Evolutionary conservation across 2,329 filamentous ascomycete genomes (phyloP).

Genomic region (Huntiella bhutanensis): DNA sequence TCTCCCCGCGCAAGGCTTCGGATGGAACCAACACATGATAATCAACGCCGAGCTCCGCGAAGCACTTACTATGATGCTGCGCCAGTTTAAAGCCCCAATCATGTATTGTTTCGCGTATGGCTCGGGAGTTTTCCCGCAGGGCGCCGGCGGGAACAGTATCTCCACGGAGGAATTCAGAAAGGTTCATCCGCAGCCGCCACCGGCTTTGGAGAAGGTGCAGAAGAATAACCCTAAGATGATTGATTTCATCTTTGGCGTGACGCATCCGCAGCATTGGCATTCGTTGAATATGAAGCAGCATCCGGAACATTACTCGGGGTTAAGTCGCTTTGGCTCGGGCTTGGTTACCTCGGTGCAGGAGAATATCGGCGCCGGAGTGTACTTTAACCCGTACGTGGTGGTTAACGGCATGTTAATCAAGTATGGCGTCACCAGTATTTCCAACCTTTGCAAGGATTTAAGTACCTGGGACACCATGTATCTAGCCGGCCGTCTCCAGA

Average conservation of each 20-base stretch:
- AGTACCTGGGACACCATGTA: conserved; percentile 88
- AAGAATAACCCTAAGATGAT: conserved; percentile 88
- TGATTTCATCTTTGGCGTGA: conserved; percentile 93
- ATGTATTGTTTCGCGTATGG: conserved; percentile 95
- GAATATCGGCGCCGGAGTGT: conserved; percentile 76
- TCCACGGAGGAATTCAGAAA: conserved; percentile 38
- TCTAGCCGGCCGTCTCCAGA: conserved; percentile 87
- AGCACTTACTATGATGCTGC: conserved; percentile 66
- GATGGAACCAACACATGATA: conserved; percentile 87
- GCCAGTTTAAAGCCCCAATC: conserved; percentile 83
- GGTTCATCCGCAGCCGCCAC: conserved; percentile 65
- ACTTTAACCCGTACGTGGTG: conserved; percentile 91
- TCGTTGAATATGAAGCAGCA: conserved; percentile 79
- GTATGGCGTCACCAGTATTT: conserved; percentile 89
- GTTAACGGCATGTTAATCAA: conserved; percentile 94
- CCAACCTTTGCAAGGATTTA: conserved; percentile 73
- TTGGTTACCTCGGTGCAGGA: conserved; percentile 76
- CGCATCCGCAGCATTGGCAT: conserved; percentile 92
- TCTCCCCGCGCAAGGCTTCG: conserved; percentile 42
- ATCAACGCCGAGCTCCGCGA: conserved; percentile 95
- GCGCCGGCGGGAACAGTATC: conserved; percentile 30
- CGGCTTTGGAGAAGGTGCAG: conserved; percentile 67
- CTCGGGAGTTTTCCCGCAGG: conserved; percentile 84
- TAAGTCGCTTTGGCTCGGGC: conserved; percentile 69
- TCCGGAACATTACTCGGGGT: conserved; percentile 74